Evolutionary conservation across 768 basidiomycete genomes (phyloP).

Genomic region (Termitomyces sp.): DNA sequence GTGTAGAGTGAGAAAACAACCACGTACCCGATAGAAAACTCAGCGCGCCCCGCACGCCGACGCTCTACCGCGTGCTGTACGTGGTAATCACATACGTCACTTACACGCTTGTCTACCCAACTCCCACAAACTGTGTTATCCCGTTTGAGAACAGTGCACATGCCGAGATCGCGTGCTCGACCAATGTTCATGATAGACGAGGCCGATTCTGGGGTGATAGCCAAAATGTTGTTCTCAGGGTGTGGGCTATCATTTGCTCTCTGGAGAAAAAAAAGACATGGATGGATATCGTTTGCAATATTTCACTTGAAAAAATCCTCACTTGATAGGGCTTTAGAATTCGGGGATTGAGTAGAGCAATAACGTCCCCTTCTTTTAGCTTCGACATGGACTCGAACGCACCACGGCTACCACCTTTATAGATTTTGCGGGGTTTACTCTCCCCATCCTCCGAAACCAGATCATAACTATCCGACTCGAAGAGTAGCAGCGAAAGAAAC

Average conservation of each 20-base stretch:
- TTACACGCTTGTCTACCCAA: constrained; percentile 89
- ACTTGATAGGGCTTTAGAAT: constrained; percentile 87
- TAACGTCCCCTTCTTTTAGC: constrained; percentile 82
- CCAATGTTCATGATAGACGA: constrained; percentile 83
- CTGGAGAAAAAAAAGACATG: constrained; percentile 21
- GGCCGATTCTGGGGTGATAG: constrained; percentile 79
- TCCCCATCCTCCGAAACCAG: constrained; percentile 45
- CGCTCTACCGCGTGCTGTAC: constrained; percentile 75
- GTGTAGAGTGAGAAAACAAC: background rate
- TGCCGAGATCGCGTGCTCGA: constrained; percentile 79
- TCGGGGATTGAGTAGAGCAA: constrained; percentile 84
- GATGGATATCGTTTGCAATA: background rate
- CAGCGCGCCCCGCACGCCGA: constrained; percentile 69
- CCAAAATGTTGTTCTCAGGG: constrained; percentile 76
- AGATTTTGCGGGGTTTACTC: constrained; percentile 52
- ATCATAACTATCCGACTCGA: constrained; percentile 78
- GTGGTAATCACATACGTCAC: constrained; percentile 91
- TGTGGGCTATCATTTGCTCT: constrained; percentile 55
- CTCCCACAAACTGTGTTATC: constrained; percentile 79
- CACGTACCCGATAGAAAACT: constrained; percentile 78
- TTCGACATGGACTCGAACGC: constrained; percentile 88
- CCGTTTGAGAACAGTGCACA: constrained; percentile 69
- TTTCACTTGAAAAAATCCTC: constrained; percentile 12
- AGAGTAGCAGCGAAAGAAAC: constrained; percentile 74
- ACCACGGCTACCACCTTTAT: constrained; percentile 86